phyloP scores from a whole-genome alignment of 805 yeast species.

The Limtongia smithiae region DNA sequence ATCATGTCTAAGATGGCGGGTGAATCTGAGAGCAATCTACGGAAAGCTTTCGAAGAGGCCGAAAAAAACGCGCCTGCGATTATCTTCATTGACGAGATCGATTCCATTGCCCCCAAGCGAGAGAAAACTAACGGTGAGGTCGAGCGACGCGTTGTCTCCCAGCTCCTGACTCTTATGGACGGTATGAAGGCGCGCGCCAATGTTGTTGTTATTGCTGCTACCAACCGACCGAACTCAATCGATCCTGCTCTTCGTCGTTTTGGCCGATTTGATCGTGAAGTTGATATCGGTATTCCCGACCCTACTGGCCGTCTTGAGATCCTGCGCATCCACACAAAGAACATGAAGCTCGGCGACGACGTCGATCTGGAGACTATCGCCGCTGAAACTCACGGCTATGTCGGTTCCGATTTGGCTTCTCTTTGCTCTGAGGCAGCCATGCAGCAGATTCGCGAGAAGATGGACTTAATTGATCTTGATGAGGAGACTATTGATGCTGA shows the following conservation, averaged over 20 bases:
- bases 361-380: conserved; percentile 96
- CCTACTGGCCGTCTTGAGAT: conserved; percentile 98
- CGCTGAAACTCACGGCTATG: conserved; percentile 97
- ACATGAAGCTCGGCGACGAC: conserved; percentile 93
- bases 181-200: conserved; percentile 99
- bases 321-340: conserved; percentile 94
- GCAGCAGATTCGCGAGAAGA: conserved; percentile 99
- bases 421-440: conserved; percentile 99
- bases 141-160: conserved; percentile 98
- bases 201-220: conserved; percentile 97
- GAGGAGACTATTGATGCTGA: conserved; percentile 98
- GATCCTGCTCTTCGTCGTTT: conserved; percentile 84
- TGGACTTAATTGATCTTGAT: conserved; percentile 94
- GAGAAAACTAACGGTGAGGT: conserved; percentile 99
- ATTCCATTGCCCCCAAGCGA: conserved; percentile 98
- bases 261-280: conserved; percentile 83
- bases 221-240: conserved; percentile 80
- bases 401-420: conserved; percentile 98
- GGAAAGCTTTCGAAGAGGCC: conserved; percentile 99
- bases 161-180: conserved; percentile 95
- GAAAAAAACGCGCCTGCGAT: conserved; percentile 98
- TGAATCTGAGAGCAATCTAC: conserved; percentile 92
- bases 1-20: conserved; percentile 99
- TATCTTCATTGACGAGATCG: conserved; percentile 97
- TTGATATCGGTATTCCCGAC: conserved; percentile 90